Evolutionary conservation across 78 protist genomes (phyloP).

Genomic region (Anaeramoeba ignava): DNA sequence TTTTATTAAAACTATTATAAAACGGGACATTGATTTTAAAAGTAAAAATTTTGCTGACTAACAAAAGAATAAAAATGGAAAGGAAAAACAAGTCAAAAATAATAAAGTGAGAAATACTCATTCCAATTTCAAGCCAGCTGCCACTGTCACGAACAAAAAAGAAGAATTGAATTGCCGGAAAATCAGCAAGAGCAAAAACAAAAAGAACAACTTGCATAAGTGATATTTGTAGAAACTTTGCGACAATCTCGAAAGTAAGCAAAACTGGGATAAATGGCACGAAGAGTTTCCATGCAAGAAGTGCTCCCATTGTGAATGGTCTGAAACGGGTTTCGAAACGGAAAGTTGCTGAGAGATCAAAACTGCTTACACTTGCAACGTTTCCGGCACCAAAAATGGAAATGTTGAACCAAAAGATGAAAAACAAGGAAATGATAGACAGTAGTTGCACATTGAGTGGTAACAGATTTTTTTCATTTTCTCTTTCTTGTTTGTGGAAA

Average conservation of each 20-base stretch:
- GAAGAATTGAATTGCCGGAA: slow-evolving; percentile 67
- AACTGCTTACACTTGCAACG: slow-evolving; percentile 60
- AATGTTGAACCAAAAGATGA: too few relatives aligned
- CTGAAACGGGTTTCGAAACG: slow-evolving; percentile 49
- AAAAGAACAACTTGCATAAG: not conserved
- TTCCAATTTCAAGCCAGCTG: not conserved
- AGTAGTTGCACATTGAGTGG: too few relatives aligned
- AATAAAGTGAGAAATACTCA: not conserved
- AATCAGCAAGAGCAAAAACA: not conserved
- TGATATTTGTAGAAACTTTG: not conserved
- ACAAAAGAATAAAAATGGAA: too few relatives aligned
- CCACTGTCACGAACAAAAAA: slow-evolving; percentile 49
- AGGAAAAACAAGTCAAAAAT: too few relatives aligned
- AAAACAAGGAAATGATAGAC: too few relatives aligned
- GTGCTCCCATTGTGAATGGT: slow-evolving; percentile 58
- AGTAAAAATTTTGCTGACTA: too few relatives aligned
- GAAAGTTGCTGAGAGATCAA: slow-evolving; percentile 44
- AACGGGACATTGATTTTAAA: too few relatives aligned
- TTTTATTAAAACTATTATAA: too few relatives aligned
- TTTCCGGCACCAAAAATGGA: slow-evolving; percentile 81
- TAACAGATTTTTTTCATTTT: too few relatives aligned
- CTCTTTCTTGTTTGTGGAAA: too few relatives aligned
- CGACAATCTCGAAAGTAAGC: not conserved
- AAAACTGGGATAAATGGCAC: slow-evolving; percentile 23
- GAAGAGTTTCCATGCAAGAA: slow-evolving; percentile 42